phyloP scores from a whole-genome alignment of 129 eudicot genomes.

The Lactuca saligna region DNA sequence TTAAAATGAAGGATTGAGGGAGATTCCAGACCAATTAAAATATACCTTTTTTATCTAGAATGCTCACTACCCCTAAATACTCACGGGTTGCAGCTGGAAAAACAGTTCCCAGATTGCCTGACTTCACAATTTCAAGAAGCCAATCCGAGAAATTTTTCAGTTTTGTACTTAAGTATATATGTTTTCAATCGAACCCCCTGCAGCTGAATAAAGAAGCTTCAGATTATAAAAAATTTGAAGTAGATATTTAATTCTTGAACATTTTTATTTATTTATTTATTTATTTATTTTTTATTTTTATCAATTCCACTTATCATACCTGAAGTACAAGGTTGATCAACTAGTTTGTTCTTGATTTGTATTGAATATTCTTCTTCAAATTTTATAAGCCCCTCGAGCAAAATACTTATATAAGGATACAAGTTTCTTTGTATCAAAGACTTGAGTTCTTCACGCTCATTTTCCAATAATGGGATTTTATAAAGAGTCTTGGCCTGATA shows the following conservation, averaged over 20 bases:
- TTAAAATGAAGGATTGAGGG: too few relatives aligned
- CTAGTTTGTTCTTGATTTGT: conserved; percentile 34
- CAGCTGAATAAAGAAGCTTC: conserved; percentile 21
- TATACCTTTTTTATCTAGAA: too few relatives aligned
- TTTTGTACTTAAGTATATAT: conserved; percentile 44
- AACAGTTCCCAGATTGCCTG: conserved; percentile 60
- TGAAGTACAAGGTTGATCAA: conserved; percentile 70
- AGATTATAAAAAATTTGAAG: conserved; percentile 6
- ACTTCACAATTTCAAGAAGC: conserved; percentile 59
- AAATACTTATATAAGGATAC: too few relatives aligned
- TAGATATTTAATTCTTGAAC: neutral
- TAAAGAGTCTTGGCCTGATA: too few relatives aligned
- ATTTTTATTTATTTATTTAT: too few relatives aligned
- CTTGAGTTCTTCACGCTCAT: too few relatives aligned
- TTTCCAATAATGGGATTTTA: too few relatives aligned
- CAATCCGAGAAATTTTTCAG: conserved; percentile 64
- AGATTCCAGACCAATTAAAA: too few relatives aligned
- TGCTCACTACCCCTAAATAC: conserved; percentile 62
- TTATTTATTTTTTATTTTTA: too few relatives aligned
- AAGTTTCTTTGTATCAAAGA: too few relatives aligned
- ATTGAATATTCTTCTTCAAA: conserved; percentile 53
- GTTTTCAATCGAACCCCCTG: conserved; percentile 31
- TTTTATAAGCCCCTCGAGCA: too few relatives aligned
- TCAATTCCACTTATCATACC: conserved; percentile 36
- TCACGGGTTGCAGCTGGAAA: conserved; percentile 83